These are phyloP conservation scores for Lipomyces spencermartinsiae DNA, from an alignment of 805 yeast species.

Conservation along the genomic window DNA sequence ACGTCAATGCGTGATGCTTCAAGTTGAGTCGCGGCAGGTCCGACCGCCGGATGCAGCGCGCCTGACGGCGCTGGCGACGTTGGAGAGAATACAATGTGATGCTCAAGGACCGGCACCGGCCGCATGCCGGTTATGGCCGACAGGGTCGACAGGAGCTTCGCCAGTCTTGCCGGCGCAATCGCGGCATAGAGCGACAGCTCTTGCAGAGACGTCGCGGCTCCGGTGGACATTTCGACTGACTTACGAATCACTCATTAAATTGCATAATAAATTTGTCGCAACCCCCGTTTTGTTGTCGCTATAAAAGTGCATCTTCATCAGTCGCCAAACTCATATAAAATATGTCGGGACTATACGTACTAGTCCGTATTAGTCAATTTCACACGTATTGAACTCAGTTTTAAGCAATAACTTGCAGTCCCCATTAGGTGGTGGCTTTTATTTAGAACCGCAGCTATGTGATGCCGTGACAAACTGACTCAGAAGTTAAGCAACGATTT, in stretches of 20 bases:
- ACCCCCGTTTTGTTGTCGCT: neutral
- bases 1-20: constrained; percentile 35
- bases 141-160: constrained; percentile 45
- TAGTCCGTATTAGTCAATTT: no score
- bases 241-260: neutral
- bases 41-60: neutral
- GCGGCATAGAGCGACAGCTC: constrained; percentile 47
- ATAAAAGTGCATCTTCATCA: no score
- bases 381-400: no score
- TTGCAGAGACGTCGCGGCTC: constrained; percentile 38
- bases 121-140: constrained; percentile 49
- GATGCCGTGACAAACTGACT: no score
- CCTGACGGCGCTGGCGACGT: constrained; percentile 16
- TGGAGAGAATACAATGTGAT: constrained; percentile 47
- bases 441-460: no score
- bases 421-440: no score
- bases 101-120: constrained; percentile 41
- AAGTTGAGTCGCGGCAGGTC: constrained; percentile 21
- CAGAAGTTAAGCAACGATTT: no score
- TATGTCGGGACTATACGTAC: no score
- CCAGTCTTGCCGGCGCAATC: constrained; percentile 43
- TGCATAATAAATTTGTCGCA: neutral
- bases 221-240: neutral
- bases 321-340: no score
- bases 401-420: no score